These are phyloP conservation scores for Acanthamoeba sp. DNA, from an alignment of 208 protist genomes.

Conservation along the genomic window DNA sequence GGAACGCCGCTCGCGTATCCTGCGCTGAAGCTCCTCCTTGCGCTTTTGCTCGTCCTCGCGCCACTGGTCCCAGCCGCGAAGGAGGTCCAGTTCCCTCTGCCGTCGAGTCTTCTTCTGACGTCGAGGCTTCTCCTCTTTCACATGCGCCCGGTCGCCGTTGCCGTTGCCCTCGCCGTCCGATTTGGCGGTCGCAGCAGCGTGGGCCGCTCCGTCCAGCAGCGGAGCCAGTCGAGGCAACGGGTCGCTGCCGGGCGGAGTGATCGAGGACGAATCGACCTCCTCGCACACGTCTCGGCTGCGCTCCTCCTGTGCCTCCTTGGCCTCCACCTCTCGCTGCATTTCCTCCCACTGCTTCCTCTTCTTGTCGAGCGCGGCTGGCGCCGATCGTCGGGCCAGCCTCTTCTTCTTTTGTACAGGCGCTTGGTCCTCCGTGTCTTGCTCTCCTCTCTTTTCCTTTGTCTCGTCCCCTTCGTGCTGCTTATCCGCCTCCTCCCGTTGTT, in stretches of 20 bases:
- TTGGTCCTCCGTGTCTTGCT: background rate
- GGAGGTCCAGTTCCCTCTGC: background rate
- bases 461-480: background rate
- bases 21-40: background rate
- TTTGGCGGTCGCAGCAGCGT: too few species aligned
- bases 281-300: background rate
- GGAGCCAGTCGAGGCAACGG: too few species aligned
- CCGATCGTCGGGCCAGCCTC: background rate
- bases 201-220: too few species aligned
- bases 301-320: slow-evolving; percentile 30
- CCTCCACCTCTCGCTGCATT: slow-evolving; percentile 10
- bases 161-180: too few species aligned
- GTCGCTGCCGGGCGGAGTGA: too few species aligned
- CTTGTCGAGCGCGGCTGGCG: background rate
- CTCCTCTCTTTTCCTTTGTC: background rate
- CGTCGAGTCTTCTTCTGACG: background rate
- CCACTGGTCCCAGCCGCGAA: background rate
- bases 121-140: too few species aligned
- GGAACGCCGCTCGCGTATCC: background rate
- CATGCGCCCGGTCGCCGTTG: too few species aligned
- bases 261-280: too few species aligned
- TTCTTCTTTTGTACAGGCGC: background rate
- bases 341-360: background rate
- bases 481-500: background rate
- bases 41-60: background rate